A percentile compares a stretch with the other conserved stretches of the same genome.
Conservation (phyloP, 805 yeast species). For the Myxozyma nipponensis region DNA sequence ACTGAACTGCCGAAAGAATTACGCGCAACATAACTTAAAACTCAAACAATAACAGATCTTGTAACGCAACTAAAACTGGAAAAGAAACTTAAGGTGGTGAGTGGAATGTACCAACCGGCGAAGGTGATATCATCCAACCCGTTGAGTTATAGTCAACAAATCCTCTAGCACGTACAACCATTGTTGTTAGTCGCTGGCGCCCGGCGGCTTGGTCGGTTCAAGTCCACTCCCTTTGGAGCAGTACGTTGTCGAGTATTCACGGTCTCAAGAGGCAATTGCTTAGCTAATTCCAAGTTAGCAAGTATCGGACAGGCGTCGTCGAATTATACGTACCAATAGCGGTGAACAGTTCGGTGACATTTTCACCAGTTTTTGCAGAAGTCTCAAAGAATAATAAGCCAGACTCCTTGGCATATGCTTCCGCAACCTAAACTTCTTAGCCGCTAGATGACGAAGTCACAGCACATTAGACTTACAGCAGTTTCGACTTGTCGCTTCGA, state of each 20-base stretch:
- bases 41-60: too few species aligned
- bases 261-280: slow-evolving; percentile 46
- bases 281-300: slow-evolving; percentile 40
- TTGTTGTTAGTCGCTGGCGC: slow-evolving; percentile 27
- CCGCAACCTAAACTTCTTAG: slow-evolving; percentile 31
- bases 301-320: background rate
- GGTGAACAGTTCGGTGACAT: slow-evolving; percentile 49
- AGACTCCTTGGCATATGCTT: slow-evolving; percentile 53
- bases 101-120: too few species aligned
- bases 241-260: slow-evolving; percentile 30
- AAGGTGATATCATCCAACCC: too few species aligned
- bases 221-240: slow-evolving; percentile 37
- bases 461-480: slow-evolving; percentile 29
- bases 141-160: too few species aligned
- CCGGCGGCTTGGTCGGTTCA: slow-evolving; percentile 29
- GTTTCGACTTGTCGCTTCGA: slow-evolving; percentile 45
- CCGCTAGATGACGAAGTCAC: background rate
- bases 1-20: too few species aligned
- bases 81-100: too few species aligned
- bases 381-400: slow-evolving; percentile 52
- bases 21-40: too few species aligned
- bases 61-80: too few species aligned
- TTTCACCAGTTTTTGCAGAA: slow-evolving; percentile 69
- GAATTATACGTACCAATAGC: slow-evolving; percentile 37
- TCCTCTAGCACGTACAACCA: slow-evolving; percentile 39